Base-by-base conservation (phyloP, 257 asterid genomes). In the Penstemon davidsonii region DNA sequence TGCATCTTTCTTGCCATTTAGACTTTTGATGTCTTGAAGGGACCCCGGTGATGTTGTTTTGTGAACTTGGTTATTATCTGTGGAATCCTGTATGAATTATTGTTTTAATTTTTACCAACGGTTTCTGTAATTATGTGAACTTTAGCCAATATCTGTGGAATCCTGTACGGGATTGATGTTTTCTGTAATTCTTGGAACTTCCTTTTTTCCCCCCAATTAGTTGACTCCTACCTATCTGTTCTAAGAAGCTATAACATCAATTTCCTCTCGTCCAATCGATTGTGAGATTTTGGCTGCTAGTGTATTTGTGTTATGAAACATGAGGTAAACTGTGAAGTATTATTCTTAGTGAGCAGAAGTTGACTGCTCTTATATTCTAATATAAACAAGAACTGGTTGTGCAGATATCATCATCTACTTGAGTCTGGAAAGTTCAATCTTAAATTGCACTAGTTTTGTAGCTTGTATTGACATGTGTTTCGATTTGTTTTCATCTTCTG, bases 381-480 rank as follows among this genome's bases (percentile, higher is more conserved):
- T 25, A 25, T 25, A 25, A 25, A 25, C 33, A 25, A 25, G 33
- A 25, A 25, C 33, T 25, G 33, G 33, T 25, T 25, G 33, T 25
- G 33, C 33, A 25, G 33, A 25, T 25, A 25, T 25, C 33, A 25
- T 25, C 33, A 25, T 25, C 33, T 25, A 25, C 33, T 25, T 25
- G 33, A 25, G 2, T 25, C 33, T 25, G 33, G 55, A 58, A 54
- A 39, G 55, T 67, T 10, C 6, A 37, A 18, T 47, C 50, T 69
- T 58, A 37, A 64, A 33, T 58, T 50, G 42, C 40, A 45, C 51
- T 59, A 40, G 59, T 37, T 37, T 40, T 71, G 3, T 71, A 36
- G 19, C 13, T 8, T 46, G 10, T 45, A 42, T 56, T 8, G 41
- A 33, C 37, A 53, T 54, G 13, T 58, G 11, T 54, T 33, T 42